Conservation (phyloP, 768 basidiomycete species). For the Chalciporus chontae region DNA sequence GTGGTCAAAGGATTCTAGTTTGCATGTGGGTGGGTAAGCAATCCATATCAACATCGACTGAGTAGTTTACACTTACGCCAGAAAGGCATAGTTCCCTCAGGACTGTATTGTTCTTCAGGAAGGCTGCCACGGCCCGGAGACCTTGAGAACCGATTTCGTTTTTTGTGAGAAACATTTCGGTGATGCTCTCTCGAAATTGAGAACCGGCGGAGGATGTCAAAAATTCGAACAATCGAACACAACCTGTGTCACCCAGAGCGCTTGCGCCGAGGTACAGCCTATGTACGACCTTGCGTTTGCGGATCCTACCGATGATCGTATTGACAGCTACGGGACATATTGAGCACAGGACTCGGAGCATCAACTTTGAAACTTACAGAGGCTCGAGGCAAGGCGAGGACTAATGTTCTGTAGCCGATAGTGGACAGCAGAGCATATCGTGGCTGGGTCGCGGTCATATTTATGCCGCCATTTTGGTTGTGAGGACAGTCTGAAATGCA, state of each 20-base stretch:
- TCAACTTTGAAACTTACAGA: slow-evolving; percentile 15
- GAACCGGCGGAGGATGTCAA: slow-evolving; percentile 47
- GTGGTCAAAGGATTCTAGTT: slow-evolving; percentile 40
- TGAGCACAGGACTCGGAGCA: neutral
- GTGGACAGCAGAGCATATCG: slow-evolving; percentile 24
- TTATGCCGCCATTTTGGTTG: slow-evolving; percentile 22
- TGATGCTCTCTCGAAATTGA: slow-evolving; percentile 38
- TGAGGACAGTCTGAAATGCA: slow-evolving; percentile 23
- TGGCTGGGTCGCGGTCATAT: slow-evolving; percentile 28
- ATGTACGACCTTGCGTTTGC: slow-evolving; percentile 43
- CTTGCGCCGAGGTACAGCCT: slow-evolving; percentile 57
- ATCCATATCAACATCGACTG: neutral
- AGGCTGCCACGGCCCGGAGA: slow-evolving; percentile 49
- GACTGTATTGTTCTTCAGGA: slow-evolving; percentile 43
- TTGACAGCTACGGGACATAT: slow-evolving; percentile 42
- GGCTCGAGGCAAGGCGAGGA: slow-evolving; percentile 27
- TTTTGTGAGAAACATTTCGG: slow-evolving; percentile 55
- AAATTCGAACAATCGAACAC: slow-evolving; percentile 50
- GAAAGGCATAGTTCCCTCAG: slow-evolving; percentile 54
- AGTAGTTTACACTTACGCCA: slow-evolving; percentile 41
- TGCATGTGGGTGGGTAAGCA: slow-evolving; percentile 15
- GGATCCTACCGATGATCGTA: slow-evolving; percentile 45
- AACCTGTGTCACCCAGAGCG: slow-evolving; percentile 55
- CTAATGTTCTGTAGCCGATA: slow-evolving; percentile 24
- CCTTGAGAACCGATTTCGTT: slow-evolving; percentile 55